A percentile compares a stretch with the other conserved stretches of the same genome.
These are phyloP conservation scores for Trifolium repens DNA, from an alignment of 306 rosid species.

Conservation along the genomic window DNA sequence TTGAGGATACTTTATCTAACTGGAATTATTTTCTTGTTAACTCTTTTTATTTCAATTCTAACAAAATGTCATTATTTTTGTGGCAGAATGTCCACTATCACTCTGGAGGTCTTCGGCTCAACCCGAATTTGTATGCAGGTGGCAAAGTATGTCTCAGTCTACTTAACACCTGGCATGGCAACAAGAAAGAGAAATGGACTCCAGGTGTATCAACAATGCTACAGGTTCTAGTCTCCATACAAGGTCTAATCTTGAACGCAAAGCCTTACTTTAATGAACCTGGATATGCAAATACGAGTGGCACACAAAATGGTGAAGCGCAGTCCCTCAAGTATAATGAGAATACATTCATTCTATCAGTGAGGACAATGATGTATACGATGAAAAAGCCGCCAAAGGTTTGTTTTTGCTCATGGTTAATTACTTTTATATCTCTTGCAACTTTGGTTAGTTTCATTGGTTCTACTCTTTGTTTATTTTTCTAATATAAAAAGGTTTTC, in stretches of 20 bases:
- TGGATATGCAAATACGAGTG: constrained; percentile 50
- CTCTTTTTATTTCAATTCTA: constrained; percentile 36
- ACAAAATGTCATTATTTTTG: constrained; percentile 29
- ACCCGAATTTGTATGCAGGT: constrained; percentile 83
- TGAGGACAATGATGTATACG: constrained; percentile 78
- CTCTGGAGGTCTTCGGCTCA: constrained; percentile 86
- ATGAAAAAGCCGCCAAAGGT: constrained; percentile 88
- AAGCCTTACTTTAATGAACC: constrained; percentile 95
- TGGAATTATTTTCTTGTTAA: constrained; percentile 10
- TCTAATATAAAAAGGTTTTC: not conserved
- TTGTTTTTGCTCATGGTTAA: constrained; percentile 40
- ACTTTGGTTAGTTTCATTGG: not conserved
- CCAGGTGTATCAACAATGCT: constrained; percentile 83
- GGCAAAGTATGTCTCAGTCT: constrained; percentile 98
- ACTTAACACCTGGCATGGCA: constrained; percentile 87
- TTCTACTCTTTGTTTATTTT: not conserved
- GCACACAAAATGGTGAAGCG: constrained; percentile 60
- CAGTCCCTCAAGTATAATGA: constrained; percentile 68
- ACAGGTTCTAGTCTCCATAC: constrained; percentile 94
- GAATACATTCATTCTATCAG: constrained; percentile 66
- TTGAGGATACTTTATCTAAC: constrained; percentile 26
- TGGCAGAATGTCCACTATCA: constrained; percentile 78
- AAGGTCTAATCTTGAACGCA: constrained; percentile 82
- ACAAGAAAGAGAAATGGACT: constrained; percentile 76
- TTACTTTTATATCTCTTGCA: constrained; percentile 23